A percentile compares a stretch with the other conserved stretches of the same genome.
These are phyloP conservation scores for Cucurbita pepo DNA, from an alignment of 306 rosid species.

Conservation along the genomic window DNA sequence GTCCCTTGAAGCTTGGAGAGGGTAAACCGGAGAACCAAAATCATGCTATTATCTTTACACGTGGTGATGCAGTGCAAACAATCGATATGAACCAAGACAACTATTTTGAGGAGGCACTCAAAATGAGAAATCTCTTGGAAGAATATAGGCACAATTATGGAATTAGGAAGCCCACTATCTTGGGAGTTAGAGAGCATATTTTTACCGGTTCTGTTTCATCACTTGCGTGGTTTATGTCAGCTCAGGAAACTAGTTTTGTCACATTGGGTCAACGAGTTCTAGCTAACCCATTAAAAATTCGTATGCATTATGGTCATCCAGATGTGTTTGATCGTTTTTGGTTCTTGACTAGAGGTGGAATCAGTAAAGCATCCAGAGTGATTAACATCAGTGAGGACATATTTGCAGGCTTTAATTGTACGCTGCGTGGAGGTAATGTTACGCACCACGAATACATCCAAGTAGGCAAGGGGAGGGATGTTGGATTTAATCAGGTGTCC, in stretches of 20 bases:
- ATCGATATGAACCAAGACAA: slow-evolving; percentile 94
- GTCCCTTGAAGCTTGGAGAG: slow-evolving; percentile 85
- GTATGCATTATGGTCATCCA: slow-evolving; percentile 96
- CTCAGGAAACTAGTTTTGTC: slow-evolving; percentile 87
- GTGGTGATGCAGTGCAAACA: slow-evolving; percentile 84
- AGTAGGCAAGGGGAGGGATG: slow-evolving; percentile 93
- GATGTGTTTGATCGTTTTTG: slow-evolving; percentile 89
- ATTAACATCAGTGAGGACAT: slow-evolving; percentile 88
- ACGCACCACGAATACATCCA: slow-evolving; percentile 92
- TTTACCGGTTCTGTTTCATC: slow-evolving; percentile 92
- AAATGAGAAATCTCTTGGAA: slow-evolving; percentile 67
- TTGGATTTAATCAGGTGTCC: slow-evolving; percentile 72
- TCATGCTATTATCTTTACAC: slow-evolving; percentile 80
- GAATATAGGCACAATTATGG: slow-evolving; percentile 48
- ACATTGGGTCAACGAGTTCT: slow-evolving; percentile 82
- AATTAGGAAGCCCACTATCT: slow-evolving; percentile 58
- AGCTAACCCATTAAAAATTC: slow-evolving; percentile 67
- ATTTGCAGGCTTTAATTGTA: slow-evolving; percentile 83
- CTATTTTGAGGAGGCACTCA: slow-evolving; percentile 91
- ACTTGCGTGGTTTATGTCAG: slow-evolving; percentile 95
- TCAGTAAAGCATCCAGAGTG: slow-evolving; percentile 87
- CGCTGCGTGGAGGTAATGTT: slow-evolving; percentile 71
- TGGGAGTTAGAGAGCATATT: slow-evolving; percentile 85
- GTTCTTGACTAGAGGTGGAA: slow-evolving; percentile 78
- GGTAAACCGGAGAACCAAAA: slow-evolving; percentile 96